Conservation (phyloP, 2,329 filamentous ascomycete species). For the Neurospora crassa region DNA sequence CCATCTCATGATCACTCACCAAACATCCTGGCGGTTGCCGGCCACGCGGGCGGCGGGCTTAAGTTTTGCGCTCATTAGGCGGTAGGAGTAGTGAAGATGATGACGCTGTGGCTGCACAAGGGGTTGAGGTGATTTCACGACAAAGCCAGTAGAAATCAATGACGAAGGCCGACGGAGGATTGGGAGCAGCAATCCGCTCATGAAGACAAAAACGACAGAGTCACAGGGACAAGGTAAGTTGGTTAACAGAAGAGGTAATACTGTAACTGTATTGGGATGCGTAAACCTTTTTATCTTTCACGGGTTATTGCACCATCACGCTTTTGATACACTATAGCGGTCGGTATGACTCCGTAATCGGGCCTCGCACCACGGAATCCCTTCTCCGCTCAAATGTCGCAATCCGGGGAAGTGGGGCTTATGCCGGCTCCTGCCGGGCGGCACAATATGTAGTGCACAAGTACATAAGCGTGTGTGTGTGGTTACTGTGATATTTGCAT, state of each 20-base stretch:
- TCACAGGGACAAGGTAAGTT: not conserved
- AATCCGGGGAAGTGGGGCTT: not conserved
- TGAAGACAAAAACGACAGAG: not conserved
- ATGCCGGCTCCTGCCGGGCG: not conserved
- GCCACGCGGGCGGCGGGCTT: conserved; percentile 19
- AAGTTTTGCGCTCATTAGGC: conserved; percentile 17
- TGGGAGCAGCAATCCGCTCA: not conserved
- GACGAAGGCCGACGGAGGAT: not conserved
- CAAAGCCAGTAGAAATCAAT: not conserved
- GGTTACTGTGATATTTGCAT: not conserved
- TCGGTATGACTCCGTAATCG: not conserved
- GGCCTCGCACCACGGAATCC: not conserved
- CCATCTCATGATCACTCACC: conserved; percentile 8
- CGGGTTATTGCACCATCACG: not conserved
- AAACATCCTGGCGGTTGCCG: conserved; percentile 18
- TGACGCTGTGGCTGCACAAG: not conserved
- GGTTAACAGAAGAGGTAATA: not conserved
- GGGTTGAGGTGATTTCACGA: not conserved
- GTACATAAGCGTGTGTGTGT: too few relatives aligned
- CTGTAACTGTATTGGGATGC: not conserved
- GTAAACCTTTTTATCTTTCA: not conserved
- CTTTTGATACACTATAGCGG: not conserved
- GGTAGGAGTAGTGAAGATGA: not conserved
- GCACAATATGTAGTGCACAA: not conserved
- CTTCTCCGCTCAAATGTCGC: not conserved